phyloP scores from a whole-genome alignment of 2,329 filamentous ascomycete species.

The Aspergillus niger region DNA sequence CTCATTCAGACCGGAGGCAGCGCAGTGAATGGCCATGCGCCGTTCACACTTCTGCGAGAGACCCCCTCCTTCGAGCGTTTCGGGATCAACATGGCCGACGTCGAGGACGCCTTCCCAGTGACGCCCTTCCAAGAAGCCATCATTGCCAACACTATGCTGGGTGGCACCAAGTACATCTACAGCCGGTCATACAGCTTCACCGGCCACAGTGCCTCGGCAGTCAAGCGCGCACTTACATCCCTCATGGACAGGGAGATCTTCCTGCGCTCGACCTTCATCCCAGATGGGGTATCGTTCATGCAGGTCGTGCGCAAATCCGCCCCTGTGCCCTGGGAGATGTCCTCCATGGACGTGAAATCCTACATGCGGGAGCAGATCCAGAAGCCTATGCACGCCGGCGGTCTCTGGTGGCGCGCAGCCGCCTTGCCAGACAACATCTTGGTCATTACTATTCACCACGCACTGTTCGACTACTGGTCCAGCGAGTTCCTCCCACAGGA shows the following conservation, averaged over 20 bases:
- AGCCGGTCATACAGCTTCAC: neutral
- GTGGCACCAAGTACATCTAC: neutral
- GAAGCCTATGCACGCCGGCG: neutral
- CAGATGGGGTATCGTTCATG: neutral
- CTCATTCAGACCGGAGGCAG: neutral
- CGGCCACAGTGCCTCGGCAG: neutral
- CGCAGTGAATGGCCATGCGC: neutral
- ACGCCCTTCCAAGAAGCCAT: neutral
- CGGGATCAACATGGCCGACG: neutral
- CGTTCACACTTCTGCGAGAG: neutral
- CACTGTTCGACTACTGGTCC: neutral
- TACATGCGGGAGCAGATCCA: constrained; percentile 7
- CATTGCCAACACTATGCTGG: neutral
- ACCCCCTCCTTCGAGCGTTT: neutral
- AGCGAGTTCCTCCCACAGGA: neutral
- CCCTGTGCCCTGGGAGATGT: constrained; percentile 2
- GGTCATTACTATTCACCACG: constrained; percentile 1
- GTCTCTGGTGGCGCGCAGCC: neutral
- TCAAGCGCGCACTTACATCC: neutral
- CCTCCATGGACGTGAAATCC: neutral
- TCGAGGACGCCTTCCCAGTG: neutral
- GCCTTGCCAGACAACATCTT: neutral
- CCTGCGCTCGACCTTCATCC: neutral
- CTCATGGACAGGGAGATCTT: neutral
- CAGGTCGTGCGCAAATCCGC: neutral